These are phyloP conservation scores for Sordariomycetes sp. DNA, from an alignment of 2,329 filamentous ascomycete genomes.

Conservation along the genomic window DNA sequence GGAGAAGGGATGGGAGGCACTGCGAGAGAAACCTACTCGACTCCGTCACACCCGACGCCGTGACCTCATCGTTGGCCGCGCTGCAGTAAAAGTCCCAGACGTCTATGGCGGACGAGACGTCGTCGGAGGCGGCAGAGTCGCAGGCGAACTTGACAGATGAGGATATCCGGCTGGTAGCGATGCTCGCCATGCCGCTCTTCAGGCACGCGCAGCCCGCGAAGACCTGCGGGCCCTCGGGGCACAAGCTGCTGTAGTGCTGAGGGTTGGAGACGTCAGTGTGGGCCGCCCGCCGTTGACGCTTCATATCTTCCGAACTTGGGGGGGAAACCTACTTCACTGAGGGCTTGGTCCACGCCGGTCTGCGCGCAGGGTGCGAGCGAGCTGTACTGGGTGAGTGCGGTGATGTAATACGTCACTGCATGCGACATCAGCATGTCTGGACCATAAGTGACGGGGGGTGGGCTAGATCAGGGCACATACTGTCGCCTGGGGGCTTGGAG, in stretches of 20 bases:
- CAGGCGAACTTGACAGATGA: constrained; percentile 33
- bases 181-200: constrained; percentile 33
- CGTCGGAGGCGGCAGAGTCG: constrained; percentile 27
- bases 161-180: constrained; percentile 30
- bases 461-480: constrained; percentile 19
- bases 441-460: constrained; percentile 2
- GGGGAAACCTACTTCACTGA: not conserved
- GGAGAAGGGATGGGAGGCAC: constrained; percentile 3
- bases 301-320: not conserved
- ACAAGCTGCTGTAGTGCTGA: constrained; percentile 14
- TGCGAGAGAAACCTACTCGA: constrained; percentile 17
- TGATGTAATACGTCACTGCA: constrained; percentile 43
- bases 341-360: constrained; percentile 19
- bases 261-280: not conserved
- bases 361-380: constrained; percentile 33
- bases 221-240: constrained; percentile 33
- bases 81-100: constrained; percentile 38
- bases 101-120: constrained; percentile 32
- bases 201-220: constrained; percentile 42
- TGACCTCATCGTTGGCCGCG: constrained; percentile 30
- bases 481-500: constrained; percentile 36
- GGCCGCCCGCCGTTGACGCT: not conserved
- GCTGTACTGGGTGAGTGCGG: constrained; percentile 34
- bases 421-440: not conserved
- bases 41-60: constrained; percentile 25